Percentiles rank a stretch among this genome's conserved stretches.
phyloP scores from a whole-genome alignment of 345 rosid genomes.

The Rubroshorea leprosula region DNA sequence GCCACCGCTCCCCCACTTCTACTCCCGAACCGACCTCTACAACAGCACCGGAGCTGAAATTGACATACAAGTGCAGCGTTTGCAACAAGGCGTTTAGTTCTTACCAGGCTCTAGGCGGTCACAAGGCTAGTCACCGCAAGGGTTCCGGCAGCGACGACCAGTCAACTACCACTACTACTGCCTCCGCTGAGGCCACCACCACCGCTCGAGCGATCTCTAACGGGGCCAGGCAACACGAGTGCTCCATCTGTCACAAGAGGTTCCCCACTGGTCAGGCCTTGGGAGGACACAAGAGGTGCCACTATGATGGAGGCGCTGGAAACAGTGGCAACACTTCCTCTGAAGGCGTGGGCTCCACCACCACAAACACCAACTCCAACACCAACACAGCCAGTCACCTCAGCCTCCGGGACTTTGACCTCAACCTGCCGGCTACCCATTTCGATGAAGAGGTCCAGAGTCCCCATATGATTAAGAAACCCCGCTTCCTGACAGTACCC shows the following conservation, averaged over 20 bases:
- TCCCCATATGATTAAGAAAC: slow-evolving; percentile 38
- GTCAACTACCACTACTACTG: slow-evolving; percentile 24
- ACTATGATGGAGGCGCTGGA: slow-evolving; percentile 50
- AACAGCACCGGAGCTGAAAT: slow-evolving; percentile 24
- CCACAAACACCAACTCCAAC: slow-evolving; percentile 15
- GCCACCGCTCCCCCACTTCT: slow-evolving; percentile 16
- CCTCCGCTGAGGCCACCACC: slow-evolving; percentile 1
- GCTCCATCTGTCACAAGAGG: slow-evolving; percentile 61
- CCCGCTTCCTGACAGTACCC: slow-evolving; percentile 24
- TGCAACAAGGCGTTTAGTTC: slow-evolving; percentile 72
- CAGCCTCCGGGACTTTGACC: slow-evolving; percentile 53
- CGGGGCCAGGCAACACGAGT: slow-evolving; percentile 49
- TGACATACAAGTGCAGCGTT: slow-evolving; percentile 60
- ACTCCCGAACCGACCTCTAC: background rate
- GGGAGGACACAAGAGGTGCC: slow-evolving; percentile 76
- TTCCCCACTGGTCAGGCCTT: slow-evolving; percentile 71
- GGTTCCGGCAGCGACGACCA: slow-evolving; percentile 29
- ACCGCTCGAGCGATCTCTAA: slow-evolving; percentile 4
- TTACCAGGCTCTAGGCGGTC: slow-evolving; percentile 92
- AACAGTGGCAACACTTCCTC: slow-evolving; percentile 29
- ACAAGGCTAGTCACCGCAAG: slow-evolving; percentile 89
- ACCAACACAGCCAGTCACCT: no score
- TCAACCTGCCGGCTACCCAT: slow-evolving; percentile 36
- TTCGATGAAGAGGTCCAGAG: slow-evolving; percentile 41
- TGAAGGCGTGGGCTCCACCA: slow-evolving; percentile 52